Percentiles rank a stretch among this genome's conserved stretches.
These are phyloP conservation scores for Funneliformis geosporum DNA, from an alignment of 192 early-diverging fungal species.

Conservation along the genomic window DNA sequence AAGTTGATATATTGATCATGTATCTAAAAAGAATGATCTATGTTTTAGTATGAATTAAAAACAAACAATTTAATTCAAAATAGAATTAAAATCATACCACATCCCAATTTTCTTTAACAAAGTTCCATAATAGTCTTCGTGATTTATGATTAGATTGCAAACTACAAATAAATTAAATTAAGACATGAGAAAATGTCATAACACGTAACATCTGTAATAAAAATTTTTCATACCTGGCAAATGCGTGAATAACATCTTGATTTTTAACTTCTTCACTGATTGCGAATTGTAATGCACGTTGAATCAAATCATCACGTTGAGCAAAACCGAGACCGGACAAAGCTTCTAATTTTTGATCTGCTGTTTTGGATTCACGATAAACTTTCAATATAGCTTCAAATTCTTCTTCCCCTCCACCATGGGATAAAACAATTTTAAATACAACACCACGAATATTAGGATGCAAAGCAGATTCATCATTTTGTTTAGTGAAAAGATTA, in stretches of 20 bases:
- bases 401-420: constrained; percentile 61
- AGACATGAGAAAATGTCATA: not conserved
- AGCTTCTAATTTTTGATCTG: constrained; percentile 70
- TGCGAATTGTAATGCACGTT: constrained; percentile 62
- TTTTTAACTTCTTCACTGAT: constrained; percentile 68
- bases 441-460: constrained; percentile 73
- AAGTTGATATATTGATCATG: constrained; percentile 53
- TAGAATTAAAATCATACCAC: constrained; percentile 39
- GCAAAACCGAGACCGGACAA: constrained; percentile 62
- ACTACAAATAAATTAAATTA: constrained; percentile 39
- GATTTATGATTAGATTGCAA: constrained; percentile 55
- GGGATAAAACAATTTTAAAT: constrained; percentile 67
- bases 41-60: not conserved
- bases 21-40: constrained; percentile 2
- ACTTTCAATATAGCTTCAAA: constrained; percentile 64
- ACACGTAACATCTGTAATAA: not conserved
- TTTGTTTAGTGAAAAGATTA: constrained; percentile 57
- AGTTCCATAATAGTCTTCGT: constrained; percentile 68
- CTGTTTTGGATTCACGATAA: constrained; percentile 59
- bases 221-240: constrained; percentile 41
- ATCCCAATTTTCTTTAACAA: constrained; percentile 64
- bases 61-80: not conserved
- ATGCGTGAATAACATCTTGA: constrained; percentile 68
- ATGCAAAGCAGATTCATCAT: constrained; percentile 69
- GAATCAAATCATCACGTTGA: constrained; percentile 55